A percentile compares a stretch with the other conserved stretches of the same genome.
phyloP scores from a whole-genome alignment of 345 rosid species.

The Eucalyptus tenuipes region DNA sequence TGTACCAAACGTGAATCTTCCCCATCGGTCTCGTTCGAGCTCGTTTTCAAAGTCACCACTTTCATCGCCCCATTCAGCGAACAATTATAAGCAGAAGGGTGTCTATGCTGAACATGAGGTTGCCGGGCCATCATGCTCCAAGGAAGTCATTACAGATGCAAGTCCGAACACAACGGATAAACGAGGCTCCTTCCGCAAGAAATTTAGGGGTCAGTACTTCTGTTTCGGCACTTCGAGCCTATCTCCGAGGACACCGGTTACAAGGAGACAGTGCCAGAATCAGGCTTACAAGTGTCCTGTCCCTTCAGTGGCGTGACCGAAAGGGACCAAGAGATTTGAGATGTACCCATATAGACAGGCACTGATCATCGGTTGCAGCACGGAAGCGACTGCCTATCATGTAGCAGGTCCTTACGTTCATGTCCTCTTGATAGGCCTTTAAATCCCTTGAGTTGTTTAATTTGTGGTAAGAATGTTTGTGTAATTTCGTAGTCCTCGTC shows the following conservation, averaged over 20 bases:
- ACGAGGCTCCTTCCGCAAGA: slow-evolving; percentile 28
- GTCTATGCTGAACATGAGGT: slow-evolving; percentile 22
- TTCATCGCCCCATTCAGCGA: slow-evolving; percentile 39
- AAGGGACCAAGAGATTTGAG: not conserved
- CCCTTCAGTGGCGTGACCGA: slow-evolving; percentile 29
- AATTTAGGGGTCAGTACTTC: slow-evolving; percentile 48
- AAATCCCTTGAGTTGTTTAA: not conserved
- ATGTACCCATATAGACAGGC: not conserved
- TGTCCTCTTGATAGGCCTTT: not conserved
- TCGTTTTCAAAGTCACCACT: slow-evolving; percentile 68
- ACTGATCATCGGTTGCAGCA: not conserved
- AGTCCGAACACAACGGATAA: slow-evolving; percentile 16
- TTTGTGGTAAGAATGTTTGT: not conserved
- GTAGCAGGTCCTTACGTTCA: not conserved
- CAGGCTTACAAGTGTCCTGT: slow-evolving; percentile 23
- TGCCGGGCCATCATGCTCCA: slow-evolving; percentile 39
- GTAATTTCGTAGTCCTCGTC: not conserved
- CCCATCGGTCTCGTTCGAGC: slow-evolving; percentile 57
- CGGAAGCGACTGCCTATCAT: not conserved
- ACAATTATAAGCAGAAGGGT: slow-evolving; percentile 45
- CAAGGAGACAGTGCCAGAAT: slow-evolving; percentile 21
- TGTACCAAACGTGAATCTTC: slow-evolving; percentile 23
- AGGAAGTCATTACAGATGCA: slow-evolving; percentile 9
- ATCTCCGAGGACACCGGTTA: slow-evolving; percentile 27
- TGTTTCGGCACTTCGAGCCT: slow-evolving; percentile 57